phyloP scores from a whole-genome alignment of 805 yeast species.

The Starmera caribaea region DNA sequence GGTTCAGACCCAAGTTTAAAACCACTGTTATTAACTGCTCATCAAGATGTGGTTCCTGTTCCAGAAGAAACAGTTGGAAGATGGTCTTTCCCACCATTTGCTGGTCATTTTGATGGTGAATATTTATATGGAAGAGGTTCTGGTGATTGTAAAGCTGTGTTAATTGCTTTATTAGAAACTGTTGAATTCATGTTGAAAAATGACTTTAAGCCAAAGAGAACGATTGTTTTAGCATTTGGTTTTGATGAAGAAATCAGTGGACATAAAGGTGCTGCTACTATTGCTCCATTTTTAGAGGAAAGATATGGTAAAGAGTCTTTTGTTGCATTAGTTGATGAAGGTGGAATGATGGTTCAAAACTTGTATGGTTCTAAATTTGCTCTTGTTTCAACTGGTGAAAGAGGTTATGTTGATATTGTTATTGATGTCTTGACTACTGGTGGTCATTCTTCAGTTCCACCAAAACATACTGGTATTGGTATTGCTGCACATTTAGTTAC shows the following conservation, averaged over 20 bases:
- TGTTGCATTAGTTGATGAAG: constrained; percentile 65
- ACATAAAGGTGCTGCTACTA: constrained; percentile 35
- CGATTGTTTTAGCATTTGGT: constrained; percentile 50
- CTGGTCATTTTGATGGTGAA: constrained; percentile 47
- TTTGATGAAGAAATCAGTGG: constrained; percentile 63
- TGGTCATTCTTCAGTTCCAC: constrained; percentile 75
- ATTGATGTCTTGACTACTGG: constrained; percentile 53
- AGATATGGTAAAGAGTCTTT: constrained; percentile 54
- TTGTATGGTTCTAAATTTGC: constrained; percentile 35
- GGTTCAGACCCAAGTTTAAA: constrained; percentile 37
- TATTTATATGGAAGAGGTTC: constrained; percentile 58
- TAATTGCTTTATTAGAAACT: constrained; percentile 49
- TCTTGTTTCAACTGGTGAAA: constrained; percentile 49
- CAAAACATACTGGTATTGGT: constrained; percentile 75
- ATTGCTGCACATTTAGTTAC: constrained; percentile 51
- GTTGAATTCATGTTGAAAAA: constrained; percentile 32
- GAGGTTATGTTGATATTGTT: constrained; percentile 46
- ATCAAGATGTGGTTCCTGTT: constrained; percentile 68
- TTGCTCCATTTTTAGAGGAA: constrained; percentile 36
- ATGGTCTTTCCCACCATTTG: constrained; percentile 55
- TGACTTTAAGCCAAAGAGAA: constrained; percentile 39
- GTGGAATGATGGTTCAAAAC: constrained; percentile 25
- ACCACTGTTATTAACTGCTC: constrained; percentile 60
- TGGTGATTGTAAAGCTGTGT: constrained; percentile 51
- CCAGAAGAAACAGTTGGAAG: constrained; percentile 37